phyloP scores from a whole-genome alignment of 1,284 basidiomycete genomes.

The Neotropicomus parvogracilis region DNA sequence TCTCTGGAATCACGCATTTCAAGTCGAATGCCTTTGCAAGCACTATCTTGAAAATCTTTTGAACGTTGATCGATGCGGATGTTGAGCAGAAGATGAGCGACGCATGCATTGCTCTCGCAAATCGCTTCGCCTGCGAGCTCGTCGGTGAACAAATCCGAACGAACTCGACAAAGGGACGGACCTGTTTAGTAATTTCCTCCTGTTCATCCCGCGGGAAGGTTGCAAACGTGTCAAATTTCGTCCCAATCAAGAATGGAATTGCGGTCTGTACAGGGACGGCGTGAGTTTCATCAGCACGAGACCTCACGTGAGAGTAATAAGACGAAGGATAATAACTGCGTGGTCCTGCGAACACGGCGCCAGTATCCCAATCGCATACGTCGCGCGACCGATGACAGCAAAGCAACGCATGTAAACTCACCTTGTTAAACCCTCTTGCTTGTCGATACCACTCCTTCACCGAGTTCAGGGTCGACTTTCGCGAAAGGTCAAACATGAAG shows the following conservation, averaged over 20 bases:
- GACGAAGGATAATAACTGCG: background rate
- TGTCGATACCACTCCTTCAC: conserved; percentile 99
- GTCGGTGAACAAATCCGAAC: conserved; percentile 13
- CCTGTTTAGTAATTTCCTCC: conserved; percentile 98
- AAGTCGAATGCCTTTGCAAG: conserved; percentile 86
- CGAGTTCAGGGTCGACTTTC: conserved; percentile 95
- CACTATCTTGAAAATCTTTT: conserved; percentile 99
- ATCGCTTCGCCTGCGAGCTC: conserved; percentile 78
- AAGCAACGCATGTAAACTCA: conserved; percentile 35
- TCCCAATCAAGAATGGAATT: conserved; percentile 94
- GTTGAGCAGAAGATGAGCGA: conserved; percentile 98
- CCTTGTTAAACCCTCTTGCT: conserved; percentile 97
- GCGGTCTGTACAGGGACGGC: conserved; percentile 63
- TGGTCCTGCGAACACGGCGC: background rate
- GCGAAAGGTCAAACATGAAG: conserved; percentile 98
- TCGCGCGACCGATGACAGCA: background rate
- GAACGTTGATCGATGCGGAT: conserved; percentile 96
- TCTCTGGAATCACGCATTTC: conserved; percentile 96
- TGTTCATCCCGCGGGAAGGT: conserved; percentile 95
- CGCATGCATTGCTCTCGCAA: conserved; percentile 97
- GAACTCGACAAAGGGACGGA: conserved; percentile 30
- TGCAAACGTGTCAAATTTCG: conserved; percentile 97
- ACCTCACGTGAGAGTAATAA: conserved; percentile 3
- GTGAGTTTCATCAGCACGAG: conserved; percentile 18
- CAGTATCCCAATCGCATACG: background rate